Percentiles rank a stretch among this genome's conserved stretches.
phyloP scores from a whole-genome alignment of 108 stramenopile genomes.

The Cyclotella baltica region DNA sequence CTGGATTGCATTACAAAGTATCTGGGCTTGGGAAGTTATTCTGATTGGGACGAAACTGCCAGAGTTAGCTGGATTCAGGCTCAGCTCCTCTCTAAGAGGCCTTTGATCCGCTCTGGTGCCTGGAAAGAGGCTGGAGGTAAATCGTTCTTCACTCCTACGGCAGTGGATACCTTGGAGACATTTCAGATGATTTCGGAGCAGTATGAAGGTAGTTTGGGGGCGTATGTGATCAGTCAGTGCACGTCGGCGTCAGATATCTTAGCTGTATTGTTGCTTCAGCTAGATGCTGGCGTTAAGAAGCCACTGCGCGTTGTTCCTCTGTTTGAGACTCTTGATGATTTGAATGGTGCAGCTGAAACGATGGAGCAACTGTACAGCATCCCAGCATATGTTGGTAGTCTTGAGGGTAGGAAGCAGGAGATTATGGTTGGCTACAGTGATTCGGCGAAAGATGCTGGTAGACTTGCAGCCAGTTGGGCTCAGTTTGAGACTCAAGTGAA shows the following conservation, averaged over 20 bases:
- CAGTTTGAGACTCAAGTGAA: constrained; percentile 95
- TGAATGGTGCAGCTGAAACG: constrained; percentile 90
- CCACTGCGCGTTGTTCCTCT: constrained; percentile 95
- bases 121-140: constrained; percentile 66
- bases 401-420: constrained; percentile 89
- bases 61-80: constrained; percentile 89
- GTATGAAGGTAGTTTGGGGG: constrained; percentile 88
- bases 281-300: constrained; percentile 93
- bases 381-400: constrained; percentile 88
- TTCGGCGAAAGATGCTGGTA: constrained; percentile 98
- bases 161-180: constrained; percentile 80
- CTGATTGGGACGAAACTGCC: constrained; percentile 91
- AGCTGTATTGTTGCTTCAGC: constrained; percentile 92
- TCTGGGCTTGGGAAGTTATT: constrained; percentile 92
- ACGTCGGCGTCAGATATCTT: constrained; percentile 93
- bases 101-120: constrained; percentile 81
- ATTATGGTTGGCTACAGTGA: constrained; percentile 99
- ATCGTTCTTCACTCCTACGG: constrained; percentile 70
- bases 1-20: constrained; percentile 92
- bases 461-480: constrained; percentile 94
- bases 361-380: constrained; percentile 87
- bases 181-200: constrained; percentile 87
- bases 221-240: constrained; percentile 97
- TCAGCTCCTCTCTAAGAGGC: constrained; percentile 88
- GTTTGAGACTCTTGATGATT: constrained; percentile 96